Evolutionary conservation across 495 filamentous ascomycete genomes (phyloP).

Genomic region (Penicillium robsamsonii): DNA sequence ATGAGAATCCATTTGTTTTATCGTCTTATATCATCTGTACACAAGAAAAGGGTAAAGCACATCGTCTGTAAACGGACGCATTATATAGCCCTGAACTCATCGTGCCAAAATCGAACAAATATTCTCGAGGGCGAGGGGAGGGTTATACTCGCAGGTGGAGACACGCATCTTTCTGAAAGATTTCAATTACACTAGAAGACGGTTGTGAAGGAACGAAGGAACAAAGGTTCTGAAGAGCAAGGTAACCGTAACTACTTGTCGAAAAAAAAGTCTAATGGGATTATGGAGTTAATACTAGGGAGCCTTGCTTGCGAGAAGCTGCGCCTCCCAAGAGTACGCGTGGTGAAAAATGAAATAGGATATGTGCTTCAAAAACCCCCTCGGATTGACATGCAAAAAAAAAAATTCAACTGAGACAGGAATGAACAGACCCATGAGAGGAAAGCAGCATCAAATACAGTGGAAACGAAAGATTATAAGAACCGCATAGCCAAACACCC

Average conservation of each 20-base stretch:
- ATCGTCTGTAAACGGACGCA: too few species aligned
- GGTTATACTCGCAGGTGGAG: too few species aligned
- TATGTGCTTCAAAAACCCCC: constrained; percentile 29
- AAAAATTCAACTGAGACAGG: constrained; percentile 19
- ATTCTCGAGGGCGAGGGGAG: too few species aligned
- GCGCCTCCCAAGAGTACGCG: neutral
- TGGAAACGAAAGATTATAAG: constrained; percentile 30
- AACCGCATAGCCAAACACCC: constrained; percentile 30
- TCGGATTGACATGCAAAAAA: constrained; percentile 23
- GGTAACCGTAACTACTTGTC: neutral
- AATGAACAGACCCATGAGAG: constrained; percentile 11
- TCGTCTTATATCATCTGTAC: neutral
- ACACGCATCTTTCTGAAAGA: too few species aligned
- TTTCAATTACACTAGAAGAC: too few species aligned
- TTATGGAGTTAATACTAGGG: neutral
- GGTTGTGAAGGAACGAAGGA: too few species aligned
- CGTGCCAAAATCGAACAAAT: too few species aligned
- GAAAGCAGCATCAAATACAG: constrained; percentile 26
- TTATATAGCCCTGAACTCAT: too few species aligned
- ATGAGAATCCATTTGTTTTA: neutral
- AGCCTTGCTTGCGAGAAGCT: constrained; percentile 13
- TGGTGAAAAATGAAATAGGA: constrained; percentile 12
- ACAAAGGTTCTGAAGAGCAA: too few species aligned
- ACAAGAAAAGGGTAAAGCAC: neutral
- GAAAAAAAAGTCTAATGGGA: neutral